Evolutionary conservation across 83 land plant species (phyloP).

Genomic region (Diphasiastrum complanatum): DNA sequence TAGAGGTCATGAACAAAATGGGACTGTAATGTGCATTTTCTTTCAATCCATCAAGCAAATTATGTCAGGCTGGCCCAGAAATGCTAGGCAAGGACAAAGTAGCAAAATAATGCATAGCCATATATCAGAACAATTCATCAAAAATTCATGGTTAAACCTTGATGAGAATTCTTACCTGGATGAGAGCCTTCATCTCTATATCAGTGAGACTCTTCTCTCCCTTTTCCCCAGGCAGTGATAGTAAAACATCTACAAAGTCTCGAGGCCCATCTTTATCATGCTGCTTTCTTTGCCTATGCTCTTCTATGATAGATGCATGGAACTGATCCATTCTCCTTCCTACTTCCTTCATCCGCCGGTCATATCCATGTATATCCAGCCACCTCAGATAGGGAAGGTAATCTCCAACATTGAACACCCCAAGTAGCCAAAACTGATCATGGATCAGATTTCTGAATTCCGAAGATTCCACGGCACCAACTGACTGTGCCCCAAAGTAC

Average conservation of each 20-base stretch:
- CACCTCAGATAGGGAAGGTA: conserved; percentile 69
- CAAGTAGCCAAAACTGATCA: conserved; percentile 54
- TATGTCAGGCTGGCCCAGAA: too few relatives aligned
- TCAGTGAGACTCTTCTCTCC: conserved; percentile 63
- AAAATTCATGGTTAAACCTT: not conserved
- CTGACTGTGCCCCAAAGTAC: conserved; percentile 47
- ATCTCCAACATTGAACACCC: conserved; percentile 59
- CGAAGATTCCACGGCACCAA: conserved; percentile 50
- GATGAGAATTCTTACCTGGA: conserved; percentile 39
- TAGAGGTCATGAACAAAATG: not conserved
- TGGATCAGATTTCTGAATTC: conserved; percentile 67
- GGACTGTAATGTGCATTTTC: not conserved
- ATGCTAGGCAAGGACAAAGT: too few relatives aligned
- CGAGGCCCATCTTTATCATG: conserved; percentile 2
- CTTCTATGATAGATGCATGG: conserved; percentile 50
- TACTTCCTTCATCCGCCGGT: conserved; percentile 58
- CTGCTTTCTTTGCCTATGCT: conserved; percentile 39
- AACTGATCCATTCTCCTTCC: conserved; percentile 64
- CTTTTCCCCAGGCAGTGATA: conserved; percentile 63
- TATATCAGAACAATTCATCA: not conserved
- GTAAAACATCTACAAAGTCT: conserved; percentile 66
- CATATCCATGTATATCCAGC: conserved; percentile 52
- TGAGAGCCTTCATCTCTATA: conserved; percentile 62
- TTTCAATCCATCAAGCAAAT: too few relatives aligned
- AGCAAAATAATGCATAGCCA: not conserved